These are phyloP conservation scores for Uromyces viciae-fabae DNA, from an alignment of 1,284 basidiomycete species.

Conservation along the genomic window DNA sequence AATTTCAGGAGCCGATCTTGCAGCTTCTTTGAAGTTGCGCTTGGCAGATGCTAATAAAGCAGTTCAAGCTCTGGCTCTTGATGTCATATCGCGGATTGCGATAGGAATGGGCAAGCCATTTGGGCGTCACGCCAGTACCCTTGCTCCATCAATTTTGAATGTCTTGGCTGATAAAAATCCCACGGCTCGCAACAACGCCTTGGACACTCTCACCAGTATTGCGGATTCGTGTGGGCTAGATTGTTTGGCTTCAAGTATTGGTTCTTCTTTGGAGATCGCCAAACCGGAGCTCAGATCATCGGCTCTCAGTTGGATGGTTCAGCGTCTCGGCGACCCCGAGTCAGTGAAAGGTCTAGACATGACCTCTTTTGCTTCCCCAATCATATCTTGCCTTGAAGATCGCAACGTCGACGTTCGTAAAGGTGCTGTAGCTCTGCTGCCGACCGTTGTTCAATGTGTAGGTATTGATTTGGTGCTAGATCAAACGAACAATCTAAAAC, in stretches of 20 bases:
- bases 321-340: constrained; percentile 67
- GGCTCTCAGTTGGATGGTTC: constrained; percentile 77
- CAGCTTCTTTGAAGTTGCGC: constrained; percentile 78
- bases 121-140: constrained; percentile 77
- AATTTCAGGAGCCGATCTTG: constrained; percentile 72
- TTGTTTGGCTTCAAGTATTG: constrained; percentile 71
- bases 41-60: constrained; percentile 90
- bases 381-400: constrained; percentile 86
- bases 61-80: constrained; percentile 83
- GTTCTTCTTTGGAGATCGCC: constrained; percentile 73
- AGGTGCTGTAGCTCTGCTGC: constrained; percentile 76
- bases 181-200: constrained; percentile 72
- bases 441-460: constrained; percentile 69
- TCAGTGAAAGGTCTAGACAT: constrained; percentile 63
- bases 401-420: constrained; percentile 88
- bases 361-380: constrained; percentile 64
- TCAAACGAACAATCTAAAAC: constrained; percentile 79
- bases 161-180: constrained; percentile 92
- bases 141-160: constrained; percentile 61
- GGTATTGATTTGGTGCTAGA: constrained; percentile 84
- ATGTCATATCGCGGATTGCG: constrained; percentile 83
- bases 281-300: constrained; percentile 86
- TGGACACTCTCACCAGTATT: constrained; percentile 76
- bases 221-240: constrained; percentile 79
- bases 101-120: constrained; percentile 92